phyloP scores from a whole-genome alignment of 2,329 filamentous ascomycete species.

The Penicillium sp. region DNA sequence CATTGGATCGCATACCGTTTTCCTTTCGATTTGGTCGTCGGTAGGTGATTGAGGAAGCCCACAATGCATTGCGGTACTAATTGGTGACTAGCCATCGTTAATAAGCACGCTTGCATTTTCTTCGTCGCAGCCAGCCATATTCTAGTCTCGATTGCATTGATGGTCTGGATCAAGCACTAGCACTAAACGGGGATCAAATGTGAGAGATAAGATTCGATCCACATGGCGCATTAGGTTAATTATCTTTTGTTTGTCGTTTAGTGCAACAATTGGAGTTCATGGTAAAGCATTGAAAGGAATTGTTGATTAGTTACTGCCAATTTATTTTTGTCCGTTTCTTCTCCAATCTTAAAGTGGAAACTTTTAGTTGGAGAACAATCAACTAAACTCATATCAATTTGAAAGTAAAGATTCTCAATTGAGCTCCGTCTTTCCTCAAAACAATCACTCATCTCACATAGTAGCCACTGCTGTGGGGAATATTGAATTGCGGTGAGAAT shows the following conservation, averaged over 20 bases:
- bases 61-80: background rate
- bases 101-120: background rate
- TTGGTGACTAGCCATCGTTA: background rate
- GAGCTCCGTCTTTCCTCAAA: too few relatives aligned
- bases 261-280: background rate
- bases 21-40: slow-evolving; percentile 2
- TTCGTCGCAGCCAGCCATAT: background rate
- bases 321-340: too few relatives aligned
- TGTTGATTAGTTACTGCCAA: too few relatives aligned
- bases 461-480: too few relatives aligned
- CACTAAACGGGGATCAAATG: background rate
- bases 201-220: background rate
- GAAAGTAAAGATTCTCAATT: too few relatives aligned
- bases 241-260: background rate
- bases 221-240: background rate
- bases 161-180: too few relatives aligned
- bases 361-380: too few relatives aligned
- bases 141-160: background rate
- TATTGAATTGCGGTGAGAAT: slow-evolving; percentile 5
- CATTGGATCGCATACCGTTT: slow-evolving; percentile 1
- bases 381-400: too few relatives aligned
- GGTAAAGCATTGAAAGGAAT: background rate
- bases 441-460: too few relatives aligned
- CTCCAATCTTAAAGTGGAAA: too few relatives aligned
- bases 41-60: background rate